Percentiles rank a stretch among this genome's conserved stretches.
phyloP scores from a whole-genome alignment of 371 early-diverging fungal species.

The Dichotomocladium elegans region DNA sequence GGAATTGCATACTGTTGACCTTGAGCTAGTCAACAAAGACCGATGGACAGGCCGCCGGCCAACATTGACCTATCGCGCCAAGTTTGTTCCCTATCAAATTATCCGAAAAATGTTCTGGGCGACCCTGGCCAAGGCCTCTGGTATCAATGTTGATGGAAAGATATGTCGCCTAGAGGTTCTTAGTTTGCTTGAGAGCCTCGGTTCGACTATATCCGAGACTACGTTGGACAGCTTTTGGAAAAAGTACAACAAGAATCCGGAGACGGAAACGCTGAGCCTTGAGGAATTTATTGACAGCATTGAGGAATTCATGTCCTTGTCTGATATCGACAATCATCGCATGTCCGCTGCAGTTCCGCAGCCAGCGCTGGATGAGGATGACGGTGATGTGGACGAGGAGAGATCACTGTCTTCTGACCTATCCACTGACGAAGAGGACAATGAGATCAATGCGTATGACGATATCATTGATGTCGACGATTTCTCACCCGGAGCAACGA shows the following conservation, averaged over 20 bases:
- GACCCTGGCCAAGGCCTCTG: constrained; percentile 64
- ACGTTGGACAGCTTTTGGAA: constrained; percentile 65
- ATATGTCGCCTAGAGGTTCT: constrained; percentile 60
- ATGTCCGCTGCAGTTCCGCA: neutral
- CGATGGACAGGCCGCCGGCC: constrained; percentile 38
- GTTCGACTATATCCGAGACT: constrained; percentile 66
- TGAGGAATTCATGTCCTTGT: constrained; percentile 43
- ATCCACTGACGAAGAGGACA: neutral
- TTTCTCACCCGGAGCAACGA: neutral
- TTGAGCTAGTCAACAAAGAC: constrained; percentile 28
- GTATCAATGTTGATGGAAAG: constrained; percentile 49
- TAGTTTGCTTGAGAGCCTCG: constrained; percentile 75
- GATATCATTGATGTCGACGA: neutral
- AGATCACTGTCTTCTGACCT: neutral
- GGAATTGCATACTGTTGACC: constrained; percentile 30
- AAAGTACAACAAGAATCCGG: constrained; percentile 51
- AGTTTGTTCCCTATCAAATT: constrained; percentile 61
- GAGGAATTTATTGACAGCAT: constrained; percentile 63
- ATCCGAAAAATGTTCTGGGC: constrained; percentile 76
- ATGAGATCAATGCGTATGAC: neutral
- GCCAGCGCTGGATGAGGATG: constrained; percentile 3
- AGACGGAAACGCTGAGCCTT: constrained; percentile 59
- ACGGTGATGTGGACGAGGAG: constrained; percentile 7
- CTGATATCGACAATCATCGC: constrained; percentile 5
- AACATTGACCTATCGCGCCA: constrained; percentile 51